These are phyloP conservation scores for Populus pruinosa DNA, from an alignment of 345 rosid genomes.

Conservation along the genomic window DNA sequence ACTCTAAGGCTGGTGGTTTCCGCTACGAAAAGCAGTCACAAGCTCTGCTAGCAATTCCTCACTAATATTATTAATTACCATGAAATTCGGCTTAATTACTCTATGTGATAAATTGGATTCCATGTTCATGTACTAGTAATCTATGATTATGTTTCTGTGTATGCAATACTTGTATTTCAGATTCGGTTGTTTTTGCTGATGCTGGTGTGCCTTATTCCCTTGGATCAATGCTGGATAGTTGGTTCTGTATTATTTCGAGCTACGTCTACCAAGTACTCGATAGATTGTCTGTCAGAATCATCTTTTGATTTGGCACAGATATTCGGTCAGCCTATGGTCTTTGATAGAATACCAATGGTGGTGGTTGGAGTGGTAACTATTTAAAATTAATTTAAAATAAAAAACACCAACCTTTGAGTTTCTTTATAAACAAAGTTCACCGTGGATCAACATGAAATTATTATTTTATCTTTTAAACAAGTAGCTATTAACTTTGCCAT, in stretches of 20 bases:
- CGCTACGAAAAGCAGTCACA: constrained; percentile 15
- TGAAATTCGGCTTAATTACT: not conserved
- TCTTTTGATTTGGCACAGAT: not conserved
- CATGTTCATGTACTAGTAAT: not conserved
- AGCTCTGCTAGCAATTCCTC: not conserved
- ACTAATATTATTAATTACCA: not conserved
- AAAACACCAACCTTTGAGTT: too few species aligned
- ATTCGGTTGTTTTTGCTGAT: not conserved
- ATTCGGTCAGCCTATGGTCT: not conserved
- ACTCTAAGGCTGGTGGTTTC: constrained; percentile 10
- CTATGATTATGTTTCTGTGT: not conserved
- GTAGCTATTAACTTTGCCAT: too few species aligned
- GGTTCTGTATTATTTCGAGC: not conserved
- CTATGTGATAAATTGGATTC: not conserved
- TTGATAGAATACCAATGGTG: too few species aligned
- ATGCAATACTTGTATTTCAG: not conserved
- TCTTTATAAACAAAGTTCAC: too few species aligned
- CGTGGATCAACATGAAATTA: too few species aligned
- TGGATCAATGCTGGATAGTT: not conserved
- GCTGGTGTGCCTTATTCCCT: not conserved
- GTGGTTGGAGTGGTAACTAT: too few species aligned
- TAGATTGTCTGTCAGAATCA: too few species aligned
- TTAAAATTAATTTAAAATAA: too few species aligned
- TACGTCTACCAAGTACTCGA: too few species aligned
- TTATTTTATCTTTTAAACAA: too few species aligned